Conservation (phyloP, 768 basidiomycete genomes). For the Hericium coralloides region DNA sequence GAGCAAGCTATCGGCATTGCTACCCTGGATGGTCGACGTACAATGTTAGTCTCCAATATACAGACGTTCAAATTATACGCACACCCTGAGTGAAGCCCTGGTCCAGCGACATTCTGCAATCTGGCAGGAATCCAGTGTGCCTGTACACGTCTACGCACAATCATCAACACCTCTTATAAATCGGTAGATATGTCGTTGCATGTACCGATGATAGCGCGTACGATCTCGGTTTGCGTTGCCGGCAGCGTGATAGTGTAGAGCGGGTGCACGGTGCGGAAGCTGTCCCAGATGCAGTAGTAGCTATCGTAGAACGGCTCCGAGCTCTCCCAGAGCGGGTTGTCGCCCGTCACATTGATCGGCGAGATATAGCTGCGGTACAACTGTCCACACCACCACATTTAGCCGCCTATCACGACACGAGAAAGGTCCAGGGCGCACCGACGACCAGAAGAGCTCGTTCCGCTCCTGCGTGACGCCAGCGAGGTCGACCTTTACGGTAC, state of each 20-base stretch:
- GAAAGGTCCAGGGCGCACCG: not conserved
- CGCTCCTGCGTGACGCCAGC: conserved; percentile 34
- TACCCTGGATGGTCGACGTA: not conserved
- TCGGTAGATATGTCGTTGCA: not conserved
- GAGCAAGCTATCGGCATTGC: not conserved
- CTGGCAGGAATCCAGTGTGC: not conserved
- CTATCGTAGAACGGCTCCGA: not conserved
- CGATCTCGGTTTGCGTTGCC: not conserved
- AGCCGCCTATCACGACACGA: not conserved
- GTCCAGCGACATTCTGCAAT: not conserved
- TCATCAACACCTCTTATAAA: not conserved
- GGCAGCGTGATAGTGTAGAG: not conserved
- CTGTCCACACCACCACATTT: not conserved
- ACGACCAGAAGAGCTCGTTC: conserved; percentile 24
- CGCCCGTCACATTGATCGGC: not conserved
- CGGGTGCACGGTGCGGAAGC: not conserved
- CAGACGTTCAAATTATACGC: not conserved
- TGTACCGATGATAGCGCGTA: not conserved
- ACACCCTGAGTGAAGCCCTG: not conserved
- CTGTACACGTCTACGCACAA: not conserved
- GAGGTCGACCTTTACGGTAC: conserved; percentile 41
- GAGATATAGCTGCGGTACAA: not conserved
- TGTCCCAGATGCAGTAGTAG: not conserved
- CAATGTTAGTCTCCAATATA: not conserved
- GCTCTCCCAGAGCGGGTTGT: not conserved